phyloP scores from a whole-genome alignment of 208 protist genomes.

The Leishmania arabica region DNA sequence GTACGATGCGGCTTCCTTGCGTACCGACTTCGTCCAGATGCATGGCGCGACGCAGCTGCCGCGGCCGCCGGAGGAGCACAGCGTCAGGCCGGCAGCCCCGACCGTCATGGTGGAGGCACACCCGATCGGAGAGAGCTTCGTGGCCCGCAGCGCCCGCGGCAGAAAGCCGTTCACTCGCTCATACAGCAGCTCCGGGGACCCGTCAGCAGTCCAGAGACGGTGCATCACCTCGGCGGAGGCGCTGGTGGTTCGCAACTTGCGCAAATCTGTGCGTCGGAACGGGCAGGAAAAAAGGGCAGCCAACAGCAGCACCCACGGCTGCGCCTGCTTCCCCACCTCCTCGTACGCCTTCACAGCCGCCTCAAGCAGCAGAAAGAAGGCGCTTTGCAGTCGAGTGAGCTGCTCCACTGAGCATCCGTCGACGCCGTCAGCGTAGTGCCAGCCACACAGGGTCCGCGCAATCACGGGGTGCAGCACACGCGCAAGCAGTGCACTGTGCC shows the following conservation, averaged over 20 bases:
- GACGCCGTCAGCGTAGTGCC: constrained; percentile 85
- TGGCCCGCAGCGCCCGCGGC: constrained; percentile 45
- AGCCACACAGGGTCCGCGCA: constrained; percentile 74
- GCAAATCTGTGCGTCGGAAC: constrained; percentile 62
- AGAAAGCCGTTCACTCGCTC: constrained; percentile 58
- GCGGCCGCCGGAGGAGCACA: constrained; percentile 52
- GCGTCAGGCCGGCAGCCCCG: constrained; percentile 50
- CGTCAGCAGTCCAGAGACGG: constrained; percentile 23
- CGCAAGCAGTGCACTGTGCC: constrained; percentile 49
- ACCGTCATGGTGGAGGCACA: constrained; percentile 55
- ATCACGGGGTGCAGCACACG: constrained; percentile 74
- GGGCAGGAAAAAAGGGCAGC: constrained; percentile 62
- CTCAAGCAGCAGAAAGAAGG: constrained; percentile 82
- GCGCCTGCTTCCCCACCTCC: constrained; percentile 12
- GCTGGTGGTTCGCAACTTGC: constrained; percentile 41
- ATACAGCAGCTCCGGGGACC: constrained; percentile 18
- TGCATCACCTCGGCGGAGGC: constrained; percentile 23
- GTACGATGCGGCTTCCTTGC: constrained; percentile 24
- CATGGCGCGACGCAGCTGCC: constrained; percentile 75
- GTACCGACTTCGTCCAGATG: constrained; percentile 39
- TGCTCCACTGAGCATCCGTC: constrained; percentile 85
- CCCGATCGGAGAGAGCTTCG: constrained; percentile 37
- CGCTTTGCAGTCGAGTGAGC: constrained; percentile 72
- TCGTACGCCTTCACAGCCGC: constrained; percentile 36
- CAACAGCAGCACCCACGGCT: constrained; percentile 61